Evolutionary conservation across 352 stramenopile species (phyloP).

Genomic region (Chrysophaeum taylorii): DNA sequence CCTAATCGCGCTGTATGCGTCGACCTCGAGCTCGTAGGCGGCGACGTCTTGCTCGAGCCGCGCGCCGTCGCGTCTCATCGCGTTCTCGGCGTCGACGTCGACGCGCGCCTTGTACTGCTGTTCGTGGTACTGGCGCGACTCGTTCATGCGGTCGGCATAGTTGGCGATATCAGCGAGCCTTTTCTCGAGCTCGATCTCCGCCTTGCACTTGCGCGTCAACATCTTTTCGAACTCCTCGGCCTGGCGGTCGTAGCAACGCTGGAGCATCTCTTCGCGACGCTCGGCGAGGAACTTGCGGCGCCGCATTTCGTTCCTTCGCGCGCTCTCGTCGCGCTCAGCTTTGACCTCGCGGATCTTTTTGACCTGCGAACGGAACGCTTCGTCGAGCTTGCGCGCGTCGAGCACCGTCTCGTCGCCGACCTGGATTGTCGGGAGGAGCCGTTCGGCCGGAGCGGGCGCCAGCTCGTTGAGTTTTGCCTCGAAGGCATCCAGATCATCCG

Average conservation of each 20-base stretch:
- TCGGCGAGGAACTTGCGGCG: slow-evolving; percentile 30
- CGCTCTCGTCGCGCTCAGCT: background rate
- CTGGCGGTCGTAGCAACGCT: slow-evolving; percentile 25
- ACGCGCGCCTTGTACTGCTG: slow-evolving; percentile 27
- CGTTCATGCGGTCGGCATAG: slow-evolving; percentile 28
- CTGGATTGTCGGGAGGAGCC: too few species aligned
- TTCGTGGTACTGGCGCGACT: slow-evolving; percentile 26
- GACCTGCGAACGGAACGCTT: too few species aligned
- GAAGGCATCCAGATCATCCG: background rate
- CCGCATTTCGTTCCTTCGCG: background rate
- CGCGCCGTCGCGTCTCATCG: slow-evolving; percentile 13
- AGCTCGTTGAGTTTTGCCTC: too few species aligned
- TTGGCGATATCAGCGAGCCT: slow-evolving; percentile 19
- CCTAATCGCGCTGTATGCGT: background rate
- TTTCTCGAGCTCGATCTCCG: slow-evolving; percentile 17
- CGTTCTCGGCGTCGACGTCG: slow-evolving; percentile 25
- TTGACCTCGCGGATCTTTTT: background rate
- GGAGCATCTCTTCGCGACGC: slow-evolving; percentile 20
- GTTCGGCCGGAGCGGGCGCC: too few species aligned
- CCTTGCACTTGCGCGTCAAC: slow-evolving; percentile 23
- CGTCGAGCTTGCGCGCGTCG: background rate
- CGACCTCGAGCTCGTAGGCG: background rate
- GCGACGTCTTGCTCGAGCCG: background rate
- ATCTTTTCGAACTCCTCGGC: slow-evolving; percentile 22
- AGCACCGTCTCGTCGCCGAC: background rate